phyloP scores from a whole-genome alignment of 2,329 filamentous ascomycete genomes.

The Alternaria sp. region DNA sequence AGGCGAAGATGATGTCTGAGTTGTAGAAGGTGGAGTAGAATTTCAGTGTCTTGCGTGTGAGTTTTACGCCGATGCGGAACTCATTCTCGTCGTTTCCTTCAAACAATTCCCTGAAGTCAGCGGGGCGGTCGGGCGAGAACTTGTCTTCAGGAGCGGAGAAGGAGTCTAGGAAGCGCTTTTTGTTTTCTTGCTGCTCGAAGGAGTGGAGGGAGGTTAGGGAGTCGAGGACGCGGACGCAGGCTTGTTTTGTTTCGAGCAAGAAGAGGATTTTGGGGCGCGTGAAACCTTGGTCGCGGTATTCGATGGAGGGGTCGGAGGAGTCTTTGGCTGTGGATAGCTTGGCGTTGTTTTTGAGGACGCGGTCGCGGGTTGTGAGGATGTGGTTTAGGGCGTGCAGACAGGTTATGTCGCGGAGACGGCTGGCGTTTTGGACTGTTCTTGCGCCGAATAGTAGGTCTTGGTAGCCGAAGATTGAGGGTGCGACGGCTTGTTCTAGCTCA shows the following conservation, averaged over 20 bases:
- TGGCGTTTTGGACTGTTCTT: conserved; percentile 72
- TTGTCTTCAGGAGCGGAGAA: conserved; percentile 74
- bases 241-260: conserved; percentile 85
- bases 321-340: conserved; percentile 72
- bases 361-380: conserved; percentile 89
- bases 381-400: conserved; percentile 91
- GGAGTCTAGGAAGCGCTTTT: conserved; percentile 85
- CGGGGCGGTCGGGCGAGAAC: conserved; percentile 76
- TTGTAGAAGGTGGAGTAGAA: conserved; percentile 96
- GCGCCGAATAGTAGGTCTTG: conserved; percentile 79
- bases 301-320: conserved; percentile 65
- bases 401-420: conserved; percentile 71
- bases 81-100: conserved; percentile 96
- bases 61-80: conserved; percentile 95
- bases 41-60: conserved; percentile 94
- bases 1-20: conserved; percentile 92
- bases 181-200: conserved; percentile 93
- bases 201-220: conserved; percentile 76
- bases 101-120: conserved; percentile 88
- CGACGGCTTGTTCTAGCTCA: conserved; percentile 68
- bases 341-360: conserved; percentile 90
- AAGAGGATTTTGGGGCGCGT: conserved; percentile 93
- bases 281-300: conserved; percentile 91
- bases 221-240: conserved; percentile 79
- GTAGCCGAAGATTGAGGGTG: conserved; percentile 80